Percentiles rank a stretch among this genome's conserved stretches.
phyloP scores from a whole-genome alignment of 2,329 filamentous ascomycete species.

The Colletotrichum musicola region DNA sequence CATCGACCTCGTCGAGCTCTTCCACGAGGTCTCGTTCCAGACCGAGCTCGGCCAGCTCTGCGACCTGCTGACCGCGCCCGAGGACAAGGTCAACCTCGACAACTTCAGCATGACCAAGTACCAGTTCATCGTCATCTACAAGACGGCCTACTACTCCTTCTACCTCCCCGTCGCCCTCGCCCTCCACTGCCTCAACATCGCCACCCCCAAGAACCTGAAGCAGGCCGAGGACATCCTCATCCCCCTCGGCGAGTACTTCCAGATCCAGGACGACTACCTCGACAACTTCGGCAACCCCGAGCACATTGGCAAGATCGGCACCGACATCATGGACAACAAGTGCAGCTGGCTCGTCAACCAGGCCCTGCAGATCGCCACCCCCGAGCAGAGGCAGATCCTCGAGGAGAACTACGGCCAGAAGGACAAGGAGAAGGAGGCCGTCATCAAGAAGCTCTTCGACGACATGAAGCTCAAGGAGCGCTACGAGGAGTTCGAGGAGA shows the following conservation, averaged over 20 bases:
- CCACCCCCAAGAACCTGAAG: constrained; percentile 89
- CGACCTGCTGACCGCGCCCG: constrained; percentile 94
- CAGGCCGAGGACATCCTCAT: constrained; percentile 93
- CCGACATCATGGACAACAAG: constrained; percentile 99
- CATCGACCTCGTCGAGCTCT: constrained; percentile 92
- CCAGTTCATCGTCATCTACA: constrained; percentile 98
- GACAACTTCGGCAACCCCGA: constrained; percentile 96
- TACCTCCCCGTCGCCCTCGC: constrained; percentile 96
- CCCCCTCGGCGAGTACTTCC: constrained; percentile 98
- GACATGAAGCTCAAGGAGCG: constrained; percentile 86
- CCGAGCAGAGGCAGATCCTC: constrained; percentile 88
- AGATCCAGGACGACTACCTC: constrained; percentile 98
- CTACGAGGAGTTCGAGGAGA: constrained; percentile 92
- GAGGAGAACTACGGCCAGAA: constrained; percentile 96
- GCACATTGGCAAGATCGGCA: constrained; percentile 97
- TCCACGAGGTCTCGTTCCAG: constrained; percentile 94
- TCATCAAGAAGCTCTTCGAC: constrained; percentile 89
- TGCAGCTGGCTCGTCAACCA: constrained; percentile 99
- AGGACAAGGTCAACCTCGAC: constrained; percentile 91
- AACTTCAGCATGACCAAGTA: constrained; percentile 98
- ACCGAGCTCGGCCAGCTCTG: constrained; percentile 96
- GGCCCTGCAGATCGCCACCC: constrained; percentile 82
- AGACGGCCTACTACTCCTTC: constrained; percentile 99
- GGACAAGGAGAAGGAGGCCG: constrained; percentile 83
- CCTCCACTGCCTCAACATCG: constrained; percentile 85